Evolutionary conservation across 805 yeast species (phyloP).

Genomic region (Schwanniomyces yamadae): DNA sequence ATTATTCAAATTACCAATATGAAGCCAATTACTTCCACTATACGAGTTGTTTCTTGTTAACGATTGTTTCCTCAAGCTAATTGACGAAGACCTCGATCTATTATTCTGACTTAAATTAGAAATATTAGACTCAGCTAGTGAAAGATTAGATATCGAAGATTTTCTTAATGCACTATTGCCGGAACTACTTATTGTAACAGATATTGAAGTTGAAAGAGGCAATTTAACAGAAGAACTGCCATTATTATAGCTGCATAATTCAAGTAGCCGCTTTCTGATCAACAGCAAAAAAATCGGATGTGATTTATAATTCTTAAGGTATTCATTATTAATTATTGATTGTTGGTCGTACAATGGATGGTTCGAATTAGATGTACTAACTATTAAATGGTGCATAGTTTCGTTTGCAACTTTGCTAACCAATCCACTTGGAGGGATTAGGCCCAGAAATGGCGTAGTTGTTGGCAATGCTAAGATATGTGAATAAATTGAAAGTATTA

Average conservation of each 20-base stretch:
- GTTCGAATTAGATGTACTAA: slow-evolving; percentile 14
- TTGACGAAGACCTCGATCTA: slow-evolving; percentile 37
- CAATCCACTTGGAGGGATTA: slow-evolving; percentile 44
- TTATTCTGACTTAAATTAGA: slow-evolving; percentile 24
- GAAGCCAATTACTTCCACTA: slow-evolving; percentile 39
- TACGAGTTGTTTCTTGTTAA: slow-evolving; percentile 42
- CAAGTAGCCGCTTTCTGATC: slow-evolving; percentile 40
- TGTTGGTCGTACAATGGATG: slow-evolving; percentile 33
- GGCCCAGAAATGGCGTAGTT: slow-evolving; percentile 45
- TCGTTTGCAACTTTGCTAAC: slow-evolving; percentile 45
- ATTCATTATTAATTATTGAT: slow-evolving; percentile 30
- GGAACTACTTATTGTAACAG: slow-evolving; percentile 11
- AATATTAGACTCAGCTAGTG: slow-evolving; percentile 40
- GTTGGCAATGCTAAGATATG: slow-evolving; percentile 41
- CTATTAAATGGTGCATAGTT: slow-evolving; percentile 29
- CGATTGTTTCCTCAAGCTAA: slow-evolving; percentile 42
- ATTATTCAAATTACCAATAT: slow-evolving; percentile 41
- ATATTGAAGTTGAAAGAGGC: slow-evolving; percentile 27
- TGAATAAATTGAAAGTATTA: slow-evolving; percentile 33
- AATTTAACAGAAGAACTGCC: slow-evolving; percentile 11
- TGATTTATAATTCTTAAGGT: slow-evolving; percentile 27
- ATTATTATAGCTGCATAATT: slow-evolving; percentile 31
- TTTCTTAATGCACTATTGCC: slow-evolving; percentile 24
- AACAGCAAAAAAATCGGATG: slow-evolving; percentile 42
- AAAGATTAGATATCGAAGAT: slow-evolving; percentile 40